Conservation (phyloP, 2,329 filamentous ascomycete species). For the Fonsecaea monophora region DNA sequence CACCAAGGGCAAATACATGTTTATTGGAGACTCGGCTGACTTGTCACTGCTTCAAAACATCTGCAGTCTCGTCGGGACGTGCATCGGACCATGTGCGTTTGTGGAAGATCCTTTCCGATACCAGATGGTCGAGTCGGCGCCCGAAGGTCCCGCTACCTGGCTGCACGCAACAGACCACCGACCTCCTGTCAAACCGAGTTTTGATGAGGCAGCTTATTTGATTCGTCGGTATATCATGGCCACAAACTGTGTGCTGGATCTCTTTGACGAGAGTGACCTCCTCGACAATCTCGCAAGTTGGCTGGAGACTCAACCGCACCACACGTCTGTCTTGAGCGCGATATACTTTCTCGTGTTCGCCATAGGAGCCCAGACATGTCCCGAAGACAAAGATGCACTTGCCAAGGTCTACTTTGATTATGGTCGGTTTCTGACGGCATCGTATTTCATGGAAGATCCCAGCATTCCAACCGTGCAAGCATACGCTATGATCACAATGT, state of each 20-base stretch:
- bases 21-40: slow-evolving; percentile 60
- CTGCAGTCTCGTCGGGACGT: slow-evolving; percentile 54
- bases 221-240: slow-evolving; percentile 43
- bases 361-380: slow-evolving; percentile 51
- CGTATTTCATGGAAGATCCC: slow-evolving; percentile 48
- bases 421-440: slow-evolving; percentile 46
- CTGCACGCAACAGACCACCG: neutral
- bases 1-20: slow-evolving; percentile 59
- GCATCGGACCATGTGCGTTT: slow-evolving; percentile 50
- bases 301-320: slow-evolving; percentile 44
- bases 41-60: slow-evolving; percentile 60
- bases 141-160: neutral
- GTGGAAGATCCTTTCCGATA: slow-evolving; percentile 49
- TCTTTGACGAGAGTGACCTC: slow-evolving; percentile 46
- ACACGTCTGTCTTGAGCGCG: slow-evolving; percentile 48
- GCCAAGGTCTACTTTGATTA: slow-evolving; percentile 48
- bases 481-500: slow-evolving; percentile 49
- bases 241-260: slow-evolving; percentile 43
- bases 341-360: slow-evolving; percentile 59
- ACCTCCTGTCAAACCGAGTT: slow-evolving; percentile 39
- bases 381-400: slow-evolving; percentile 45
- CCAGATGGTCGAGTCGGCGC: slow-evolving; percentile 48
- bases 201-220: slow-evolving; percentile 42
- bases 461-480: slow-evolving; percentile 52
- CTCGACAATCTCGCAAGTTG: slow-evolving; percentile 41